Evolutionary conservation across 768 basidiomycete species (phyloP), one percentile per base, ranked within the genome.

Genomic region (Coprinopsis sp.): DNA sequence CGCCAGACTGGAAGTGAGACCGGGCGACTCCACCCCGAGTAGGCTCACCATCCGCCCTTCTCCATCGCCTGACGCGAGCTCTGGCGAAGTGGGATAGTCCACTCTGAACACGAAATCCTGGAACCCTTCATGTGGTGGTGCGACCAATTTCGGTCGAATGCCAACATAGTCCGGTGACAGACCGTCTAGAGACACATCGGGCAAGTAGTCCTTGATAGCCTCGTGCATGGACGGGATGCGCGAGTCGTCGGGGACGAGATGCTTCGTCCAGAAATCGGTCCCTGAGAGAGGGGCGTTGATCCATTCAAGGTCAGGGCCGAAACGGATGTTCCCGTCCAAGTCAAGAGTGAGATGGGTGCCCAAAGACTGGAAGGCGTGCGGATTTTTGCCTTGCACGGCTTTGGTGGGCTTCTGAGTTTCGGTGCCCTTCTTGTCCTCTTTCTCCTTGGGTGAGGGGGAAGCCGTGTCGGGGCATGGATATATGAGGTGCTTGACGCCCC

Each of bases 261-360:
- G 71, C 31, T 67, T 66, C 19, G 64, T 70, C 93, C 93, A 96
- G 58, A 90, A 93, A 51, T 93, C 86, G 1, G 71, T 65, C 27
- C 78, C 76, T 16, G 73, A 21, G 62, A 61, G 16, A 62, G 57
- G 21, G 77, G 75, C 2, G 83, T 80, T 2, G 75, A 96, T 72
- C 87, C 89, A 91, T 60, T 96, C 86, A 13, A 96, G 73, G 58
- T 97, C 91, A 4, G 95, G 95, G 0, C 95, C 95, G 63, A 98
- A 98, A 24, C 81, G 79, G 43, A 97, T 76, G 51, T 87, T 85
- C 0, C 89, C 87, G 38, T 84, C 76, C 51, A 98, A 59, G 62
- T 93, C 91, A 33, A 97, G 67, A 22, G 91, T 92, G 21, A 97
- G 71, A 66, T 97, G 96, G 10, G 92, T 94, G 3, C 96, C 95